Conservation (phyloP, 2,329 filamentous ascomycete species). For the Diatrype stigma region DNA sequence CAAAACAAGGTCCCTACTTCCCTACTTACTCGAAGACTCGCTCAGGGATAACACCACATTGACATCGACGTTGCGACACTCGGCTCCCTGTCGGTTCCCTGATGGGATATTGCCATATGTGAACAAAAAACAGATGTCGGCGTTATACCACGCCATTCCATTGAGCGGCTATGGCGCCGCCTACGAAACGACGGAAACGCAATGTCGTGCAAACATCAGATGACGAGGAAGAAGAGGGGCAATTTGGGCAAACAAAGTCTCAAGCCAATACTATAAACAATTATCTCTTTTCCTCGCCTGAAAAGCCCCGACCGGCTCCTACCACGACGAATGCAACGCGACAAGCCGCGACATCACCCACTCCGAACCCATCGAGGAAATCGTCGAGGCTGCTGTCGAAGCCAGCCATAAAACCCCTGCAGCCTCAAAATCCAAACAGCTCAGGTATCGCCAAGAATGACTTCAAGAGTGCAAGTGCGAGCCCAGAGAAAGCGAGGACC, state of each 20-base stretch:
- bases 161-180: not conserved
- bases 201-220: not conserved
- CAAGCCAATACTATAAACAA: slow-evolving; percentile 46
- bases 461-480: slow-evolving; percentile 37
- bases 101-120: not conserved
- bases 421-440: slow-evolving; percentile 21
- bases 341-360: not conserved
- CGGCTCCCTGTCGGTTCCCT: no score
- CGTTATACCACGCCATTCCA: not conserved
- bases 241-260: slow-evolving; percentile 9
- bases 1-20: no score
- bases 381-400: slow-evolving; percentile 17
- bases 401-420: slow-evolving; percentile 19
- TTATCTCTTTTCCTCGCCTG: slow-evolving; percentile 52
- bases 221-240: not conserved
- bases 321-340: slow-evolving; percentile 11
- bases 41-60: no score
- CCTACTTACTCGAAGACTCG: no score
- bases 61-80: no score
- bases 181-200: not conserved
- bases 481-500: slow-evolving; percentile 40
- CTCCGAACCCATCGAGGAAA: slow-evolving; percentile 24
- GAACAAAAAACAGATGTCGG: not conserved
- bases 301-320: slow-evolving; percentile 26
- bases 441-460: slow-evolving; percentile 15